Evolutionary conservation across 352 stramenopile species (phyloP).

Genomic region (Thraustochytrium striatum): DNA sequence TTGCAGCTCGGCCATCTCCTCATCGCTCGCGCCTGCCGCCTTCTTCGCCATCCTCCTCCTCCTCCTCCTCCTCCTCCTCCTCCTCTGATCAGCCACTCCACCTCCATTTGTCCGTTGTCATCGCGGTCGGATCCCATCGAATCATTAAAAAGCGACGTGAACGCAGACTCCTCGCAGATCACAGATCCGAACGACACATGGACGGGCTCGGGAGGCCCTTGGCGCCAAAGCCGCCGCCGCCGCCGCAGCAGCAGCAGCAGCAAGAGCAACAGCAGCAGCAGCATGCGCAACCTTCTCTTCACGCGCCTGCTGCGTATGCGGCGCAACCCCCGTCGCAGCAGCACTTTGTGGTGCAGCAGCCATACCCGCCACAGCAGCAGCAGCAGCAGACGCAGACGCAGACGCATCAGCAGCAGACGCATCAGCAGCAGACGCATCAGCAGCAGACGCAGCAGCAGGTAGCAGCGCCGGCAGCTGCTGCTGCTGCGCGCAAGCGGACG

Average conservation of each 20-base stretch:
- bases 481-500: not conserved
- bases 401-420: constrained; percentile 1
- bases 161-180: no score
- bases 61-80: no score
- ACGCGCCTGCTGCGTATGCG: not conserved
- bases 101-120: no score
- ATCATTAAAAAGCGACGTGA: no score
- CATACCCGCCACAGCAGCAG: not conserved
- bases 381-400: not conserved
- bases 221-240: not conserved
- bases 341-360: not conserved
- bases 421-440: not conserved
- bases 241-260: not conserved
- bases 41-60: no score
- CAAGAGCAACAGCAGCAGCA: constrained; percentile 24
- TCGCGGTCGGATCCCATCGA: no score
- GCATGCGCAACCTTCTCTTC: not conserved
- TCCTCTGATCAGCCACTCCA: no score
- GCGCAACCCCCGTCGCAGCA: not conserved
- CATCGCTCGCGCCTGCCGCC: no score
- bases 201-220: no score
- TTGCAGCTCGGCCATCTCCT: no score
- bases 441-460: not conserved
- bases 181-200: no score
- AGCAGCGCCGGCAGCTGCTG: not conserved